Base-by-base conservation (phyloP, 208 protist species). In the Spongospora subterranea region DNA sequence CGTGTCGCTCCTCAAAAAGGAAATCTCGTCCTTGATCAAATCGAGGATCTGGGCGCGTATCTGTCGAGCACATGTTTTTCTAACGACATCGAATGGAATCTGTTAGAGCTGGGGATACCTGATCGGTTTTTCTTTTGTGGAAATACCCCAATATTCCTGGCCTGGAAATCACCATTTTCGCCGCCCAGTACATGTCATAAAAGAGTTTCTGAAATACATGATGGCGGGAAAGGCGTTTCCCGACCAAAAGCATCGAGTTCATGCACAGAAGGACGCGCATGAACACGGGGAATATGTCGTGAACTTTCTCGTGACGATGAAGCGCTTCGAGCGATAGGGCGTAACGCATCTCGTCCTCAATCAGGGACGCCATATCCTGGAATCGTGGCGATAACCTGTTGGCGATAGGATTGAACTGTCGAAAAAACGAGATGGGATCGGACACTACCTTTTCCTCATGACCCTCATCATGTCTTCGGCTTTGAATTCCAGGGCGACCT, bases 251-350 rank as follows among this genome's bases (percentile, higher is more conserved):
- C 35, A 35, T 6, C 11, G 17, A 82, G 71, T 82, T 82, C 71
- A 82, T 82, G 40, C 35, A 35, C 17, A 82, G 71, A 6, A 43
- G n/a, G 35, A 82, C n/a, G n/a, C 71, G 71, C 71, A 82, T 82
- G 6, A 82, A 82, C 40, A 82, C 40, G 6, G 6, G 35, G 71
- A 82, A 82, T 82, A 82, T 35, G 71, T 82, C 71, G 71, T 82
- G 17, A 35, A 82, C 71, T 6, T 39, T 35, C 35, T 45, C 71
- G 71, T 43, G 71, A 6, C 71, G 71, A 43, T 45, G 71, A 6
- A 82, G 71, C 71, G 71, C n/a, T 43, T 82, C 71, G 11, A 35
- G 71, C n/a, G 6, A 6, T 13, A 82, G 71, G n/a, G 71, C 71
- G n/a, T n/a, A n/a, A 13, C 17, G 71, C 71, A 82, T 82, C n/a